Percentiles rank a stretch among this genome's conserved stretches.
Conservation (phyloP, 2,329 filamentous ascomycete genomes). For the Calonectria henricotiae region DNA sequence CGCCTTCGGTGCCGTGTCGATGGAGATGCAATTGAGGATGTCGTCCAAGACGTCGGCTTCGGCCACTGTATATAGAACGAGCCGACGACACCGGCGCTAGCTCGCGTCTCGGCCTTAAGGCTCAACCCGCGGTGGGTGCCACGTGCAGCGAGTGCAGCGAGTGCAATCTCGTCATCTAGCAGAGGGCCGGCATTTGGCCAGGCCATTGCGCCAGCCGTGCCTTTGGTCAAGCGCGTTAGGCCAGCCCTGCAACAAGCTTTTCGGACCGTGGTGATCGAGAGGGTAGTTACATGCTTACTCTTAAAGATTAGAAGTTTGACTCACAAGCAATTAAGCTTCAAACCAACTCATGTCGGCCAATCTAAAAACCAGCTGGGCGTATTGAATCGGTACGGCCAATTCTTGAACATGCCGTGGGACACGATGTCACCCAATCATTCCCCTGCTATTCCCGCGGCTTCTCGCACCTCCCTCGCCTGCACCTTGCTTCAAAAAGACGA, state of each 20-base stretch:
- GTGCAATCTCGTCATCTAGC: conserved; percentile 27
- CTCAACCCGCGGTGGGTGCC: background rate
- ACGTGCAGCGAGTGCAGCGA: conserved; percentile 8
- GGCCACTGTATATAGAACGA: conserved; percentile 24
- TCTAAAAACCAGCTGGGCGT: background rate
- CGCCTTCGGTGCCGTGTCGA: conserved; percentile 28
- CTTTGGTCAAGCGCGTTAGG: background rate
- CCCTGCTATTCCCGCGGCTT: background rate
- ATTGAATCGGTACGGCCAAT: background rate
- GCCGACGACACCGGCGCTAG: conserved; percentile 14
- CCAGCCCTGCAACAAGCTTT: conserved; percentile 18
- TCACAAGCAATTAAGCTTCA: background rate
- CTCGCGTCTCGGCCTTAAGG: conserved; percentile 24
- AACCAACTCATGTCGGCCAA: background rate
- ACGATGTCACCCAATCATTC: conserved; percentile 1
- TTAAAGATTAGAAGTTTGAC: background rate
- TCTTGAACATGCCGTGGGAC: background rate
- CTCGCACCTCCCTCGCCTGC: background rate
- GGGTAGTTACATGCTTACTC: background rate
- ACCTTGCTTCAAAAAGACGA: background rate
- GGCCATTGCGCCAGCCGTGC: conserved; percentile 5
- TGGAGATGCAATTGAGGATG: background rate
- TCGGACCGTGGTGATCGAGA: conserved; percentile 6
- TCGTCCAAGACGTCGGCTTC: conserved; percentile 23
- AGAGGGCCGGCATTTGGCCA: background rate